These are phyloP conservation scores for Pelargonium citronellum DNA, from an alignment of 441 rosid species.

Conservation along the genomic window DNA sequence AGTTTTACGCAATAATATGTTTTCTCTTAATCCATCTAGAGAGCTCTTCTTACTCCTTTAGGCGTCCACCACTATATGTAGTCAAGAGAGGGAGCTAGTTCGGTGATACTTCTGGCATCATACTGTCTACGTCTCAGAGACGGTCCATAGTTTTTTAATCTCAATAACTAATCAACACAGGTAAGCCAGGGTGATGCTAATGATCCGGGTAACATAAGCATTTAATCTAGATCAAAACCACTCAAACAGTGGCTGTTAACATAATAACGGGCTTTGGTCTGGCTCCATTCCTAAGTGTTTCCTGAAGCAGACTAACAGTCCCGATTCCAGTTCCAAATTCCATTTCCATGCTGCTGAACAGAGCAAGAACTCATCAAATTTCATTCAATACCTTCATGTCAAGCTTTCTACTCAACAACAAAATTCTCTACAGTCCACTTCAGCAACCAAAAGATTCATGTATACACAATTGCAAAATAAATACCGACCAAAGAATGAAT, in stretches of 20 bases:
- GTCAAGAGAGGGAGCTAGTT: neutral
- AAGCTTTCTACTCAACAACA: neutral
- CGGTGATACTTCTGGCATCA: neutral
- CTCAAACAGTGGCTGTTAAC: neutral
- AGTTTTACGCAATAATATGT: neutral
- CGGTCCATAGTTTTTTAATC: neutral
- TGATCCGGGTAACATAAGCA: neutral
- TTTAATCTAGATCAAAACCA: conserved; percentile 1
- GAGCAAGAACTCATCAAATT: neutral
- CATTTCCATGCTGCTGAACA: neutral
- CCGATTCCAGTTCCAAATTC: neutral
- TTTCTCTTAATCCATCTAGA: neutral
- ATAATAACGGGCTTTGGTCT: neutral
- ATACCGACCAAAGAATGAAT: neutral
- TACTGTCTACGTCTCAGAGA: neutral
- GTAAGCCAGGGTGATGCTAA: neutral
- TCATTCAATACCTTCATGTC: neutral
- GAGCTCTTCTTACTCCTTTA: neutral
- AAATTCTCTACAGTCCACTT: neutral
- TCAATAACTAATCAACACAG: neutral
- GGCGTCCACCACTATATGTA: neutral
- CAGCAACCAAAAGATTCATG: neutral
- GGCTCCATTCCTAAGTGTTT: neutral
- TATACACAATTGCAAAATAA: neutral
- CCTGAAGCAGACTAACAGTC: neutral